Evolutionary conservation across 306 rosid genomes (phyloP).

Genomic region (Prunus dulcis): DNA sequence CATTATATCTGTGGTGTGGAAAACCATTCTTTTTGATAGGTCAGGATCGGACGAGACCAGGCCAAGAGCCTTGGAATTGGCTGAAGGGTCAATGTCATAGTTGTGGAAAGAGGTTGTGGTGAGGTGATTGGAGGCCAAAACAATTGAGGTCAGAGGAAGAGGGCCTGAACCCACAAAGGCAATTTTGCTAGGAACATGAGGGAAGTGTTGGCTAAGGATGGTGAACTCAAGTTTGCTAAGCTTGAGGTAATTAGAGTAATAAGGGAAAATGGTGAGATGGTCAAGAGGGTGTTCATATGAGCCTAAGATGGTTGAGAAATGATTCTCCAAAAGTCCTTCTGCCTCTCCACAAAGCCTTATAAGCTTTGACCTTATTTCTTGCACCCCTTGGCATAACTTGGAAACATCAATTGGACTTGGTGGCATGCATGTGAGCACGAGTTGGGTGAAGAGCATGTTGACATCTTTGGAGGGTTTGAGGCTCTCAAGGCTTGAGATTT

Average conservation of each 20-base stretch:
- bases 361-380: slow-evolving; percentile 53
- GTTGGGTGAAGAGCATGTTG: slow-evolving; percentile 75
- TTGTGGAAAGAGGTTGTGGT: slow-evolving; percentile 58
- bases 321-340: slow-evolving; percentile 64
- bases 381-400: slow-evolving; percentile 39
- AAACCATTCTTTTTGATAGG: slow-evolving; percentile 58
- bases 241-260: slow-evolving; percentile 71
- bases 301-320: slow-evolving; percentile 53
- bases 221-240: slow-evolving; percentile 70
- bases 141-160: slow-evolving; percentile 81
- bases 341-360: slow-evolving; percentile 70
- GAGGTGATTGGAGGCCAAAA: slow-evolving; percentile 69
- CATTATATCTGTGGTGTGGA: slow-evolving; percentile 64
- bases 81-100: slow-evolving; percentile 60
- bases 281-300: slow-evolving; percentile 43
- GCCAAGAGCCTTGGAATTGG: slow-evolving; percentile 57
- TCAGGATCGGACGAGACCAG: slow-evolving; percentile 56
- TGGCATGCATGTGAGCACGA: slow-evolving; percentile 78
- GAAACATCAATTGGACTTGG: slow-evolving; percentile 60
- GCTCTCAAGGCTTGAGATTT: slow-evolving; percentile 56
- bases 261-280: slow-evolving; percentile 67
- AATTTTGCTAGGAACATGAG: slow-evolving; percentile 32
- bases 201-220: slow-evolving; percentile 48
- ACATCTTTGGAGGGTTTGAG: slow-evolving; percentile 82
- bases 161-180: slow-evolving; percentile 95